Percentiles rank a stretch among this genome's conserved stretches.
Evolutionary conservation across 2,329 filamentous ascomycete genomes (phyloP).

Genomic region (Cladobotryum mycophilum): DNA sequence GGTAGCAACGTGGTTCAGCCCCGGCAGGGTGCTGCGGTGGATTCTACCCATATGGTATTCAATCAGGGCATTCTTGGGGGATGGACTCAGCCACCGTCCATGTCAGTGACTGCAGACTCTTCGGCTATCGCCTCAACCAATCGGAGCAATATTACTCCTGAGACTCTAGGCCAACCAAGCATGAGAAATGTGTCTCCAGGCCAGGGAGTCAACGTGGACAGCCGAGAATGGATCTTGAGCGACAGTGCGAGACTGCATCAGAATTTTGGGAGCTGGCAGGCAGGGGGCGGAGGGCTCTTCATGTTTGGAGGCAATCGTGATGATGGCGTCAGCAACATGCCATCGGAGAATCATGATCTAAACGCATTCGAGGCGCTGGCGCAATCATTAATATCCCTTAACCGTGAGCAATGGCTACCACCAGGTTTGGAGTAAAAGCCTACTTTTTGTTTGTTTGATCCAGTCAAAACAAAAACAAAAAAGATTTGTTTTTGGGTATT

Average conservation of each 20-base stretch:
- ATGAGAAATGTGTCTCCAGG: slow-evolving; percentile 6
- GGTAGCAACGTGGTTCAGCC: background rate
- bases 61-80: slow-evolving; percentile 19
- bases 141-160: slow-evolving; percentile 10
- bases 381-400: slow-evolving; percentile 21
- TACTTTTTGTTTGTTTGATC: no score
- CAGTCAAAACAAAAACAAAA: background rate
- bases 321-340: slow-evolving; percentile 10
- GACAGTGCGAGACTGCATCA: slow-evolving; percentile 54
- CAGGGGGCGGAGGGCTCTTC: slow-evolving; percentile 15
- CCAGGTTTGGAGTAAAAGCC: slow-evolving; percentile 24
- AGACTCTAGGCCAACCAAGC: slow-evolving; percentile 16
- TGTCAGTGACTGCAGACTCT: background rate
- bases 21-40: slow-evolving; percentile 11
- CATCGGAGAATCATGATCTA: slow-evolving; percentile 16
- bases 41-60: slow-evolving; percentile 17
- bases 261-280: slow-evolving; percentile 47
- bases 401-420: slow-evolving; percentile 29
- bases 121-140: background rate
- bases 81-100: slow-evolving; percentile 16
- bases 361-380: slow-evolving; percentile 27
- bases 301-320: slow-evolving; percentile 21
- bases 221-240: slow-evolving; percentile 52
- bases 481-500: background rate
- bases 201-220: slow-evolving; percentile 36